A percentile compares a stretch with the other conserved stretches of the same genome.
Conservation (phyloP, 306 rosid genomes). For the Alnus rubra region DNA sequence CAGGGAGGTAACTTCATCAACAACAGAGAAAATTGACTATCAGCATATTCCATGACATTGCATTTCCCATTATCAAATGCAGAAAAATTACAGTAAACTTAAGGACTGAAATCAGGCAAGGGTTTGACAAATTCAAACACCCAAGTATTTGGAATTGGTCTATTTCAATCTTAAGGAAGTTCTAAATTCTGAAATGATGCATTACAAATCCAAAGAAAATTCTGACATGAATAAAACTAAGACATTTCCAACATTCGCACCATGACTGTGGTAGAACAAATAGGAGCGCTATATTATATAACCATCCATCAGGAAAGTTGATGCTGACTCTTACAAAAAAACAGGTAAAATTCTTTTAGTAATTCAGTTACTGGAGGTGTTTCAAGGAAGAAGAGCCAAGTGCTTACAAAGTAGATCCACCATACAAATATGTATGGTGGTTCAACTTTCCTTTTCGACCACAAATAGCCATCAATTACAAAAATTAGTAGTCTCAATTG, state of each 20-base stretch:
- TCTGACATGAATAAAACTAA: not conserved
- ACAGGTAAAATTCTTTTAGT: not conserved
- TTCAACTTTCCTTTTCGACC: not conserved
- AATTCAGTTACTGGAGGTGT: not conserved
- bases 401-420: not conserved
- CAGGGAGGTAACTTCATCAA: conserved; percentile 54
- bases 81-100: not conserved
- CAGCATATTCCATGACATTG: not conserved
- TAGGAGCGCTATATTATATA: not conserved
- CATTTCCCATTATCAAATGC: not conserved
- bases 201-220: too few relatives aligned
- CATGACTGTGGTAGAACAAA: not conserved
- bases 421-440: not conserved
- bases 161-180: not conserved
- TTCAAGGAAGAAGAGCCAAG: not conserved
- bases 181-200: not conserved
- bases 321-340: not conserved
- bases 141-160: not conserved
- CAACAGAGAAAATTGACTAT: not conserved
- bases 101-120: not conserved
- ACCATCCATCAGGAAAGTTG: not conserved
- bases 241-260: not conserved
- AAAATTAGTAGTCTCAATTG: not conserved
- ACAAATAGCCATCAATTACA: not conserved
- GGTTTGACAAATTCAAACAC: not conserved